Conservation (phyloP, 352 stramenopile genomes). For the Pythium angustatum region DNA sequence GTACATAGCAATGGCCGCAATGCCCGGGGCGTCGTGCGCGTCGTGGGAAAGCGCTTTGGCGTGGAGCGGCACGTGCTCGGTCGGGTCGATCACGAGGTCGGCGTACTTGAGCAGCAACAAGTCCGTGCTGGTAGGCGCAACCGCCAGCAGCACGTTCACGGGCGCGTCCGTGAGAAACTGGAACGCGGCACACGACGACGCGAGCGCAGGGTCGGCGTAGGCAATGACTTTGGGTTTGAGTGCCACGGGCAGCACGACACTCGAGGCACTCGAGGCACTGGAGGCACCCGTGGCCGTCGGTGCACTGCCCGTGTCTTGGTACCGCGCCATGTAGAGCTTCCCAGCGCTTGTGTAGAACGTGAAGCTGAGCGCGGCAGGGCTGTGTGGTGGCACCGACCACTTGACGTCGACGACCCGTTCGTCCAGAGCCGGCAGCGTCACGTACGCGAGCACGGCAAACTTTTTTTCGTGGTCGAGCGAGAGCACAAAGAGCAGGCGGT, state of each 20-base stretch:
- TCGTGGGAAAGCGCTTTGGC: constrained; percentile 55
- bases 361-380: constrained; percentile 44
- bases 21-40: constrained; percentile 49
- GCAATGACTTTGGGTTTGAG: constrained; percentile 49
- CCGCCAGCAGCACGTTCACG: constrained; percentile 52
- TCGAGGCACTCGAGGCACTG: not conserved
- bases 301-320: constrained; percentile 29
- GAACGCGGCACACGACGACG: constrained; percentile 38
- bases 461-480: constrained; percentile 71
- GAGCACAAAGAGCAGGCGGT: constrained; percentile 48
- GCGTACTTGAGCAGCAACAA: constrained; percentile 58
- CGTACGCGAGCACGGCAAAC: constrained; percentile 65
- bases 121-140: constrained; percentile 37
- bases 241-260: constrained; percentile 19
- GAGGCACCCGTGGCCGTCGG: not conserved
- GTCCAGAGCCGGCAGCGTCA: constrained; percentile 31
- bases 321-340: constrained; percentile 50
- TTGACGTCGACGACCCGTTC: constrained; percentile 60
- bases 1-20: constrained; percentile 53
- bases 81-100: constrained; percentile 50
- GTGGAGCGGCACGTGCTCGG: constrained; percentile 45
- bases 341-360: constrained; percentile 58
- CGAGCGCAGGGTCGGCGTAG: constrained; percentile 39
- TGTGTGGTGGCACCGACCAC: constrained; percentile 49
- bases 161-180: constrained; percentile 50